Conservation (phyloP, 345 rosid species). For the Moringa oleifera region DNA sequence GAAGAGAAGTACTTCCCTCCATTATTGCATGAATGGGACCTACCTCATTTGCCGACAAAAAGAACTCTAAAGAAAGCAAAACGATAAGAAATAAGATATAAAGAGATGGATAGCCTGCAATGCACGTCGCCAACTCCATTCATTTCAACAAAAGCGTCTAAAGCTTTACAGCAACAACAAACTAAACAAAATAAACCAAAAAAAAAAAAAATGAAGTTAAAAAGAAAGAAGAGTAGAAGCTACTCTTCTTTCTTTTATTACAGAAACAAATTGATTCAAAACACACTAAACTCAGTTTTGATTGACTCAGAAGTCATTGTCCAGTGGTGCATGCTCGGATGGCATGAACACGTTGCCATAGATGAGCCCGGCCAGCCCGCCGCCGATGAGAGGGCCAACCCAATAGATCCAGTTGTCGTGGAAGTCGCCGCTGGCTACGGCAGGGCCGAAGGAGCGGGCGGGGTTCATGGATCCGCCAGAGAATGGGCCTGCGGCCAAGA, state of each 20-base stretch:
- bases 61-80: not conserved
- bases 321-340: conserved; percentile 48
- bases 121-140: not conserved
- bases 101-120: no score
- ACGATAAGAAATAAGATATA: no score
- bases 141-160: not conserved
- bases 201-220: no score
- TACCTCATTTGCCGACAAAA: not conserved
- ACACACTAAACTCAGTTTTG: no score
- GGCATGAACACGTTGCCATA: conserved; percentile 63
- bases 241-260: not conserved
- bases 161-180: not conserved
- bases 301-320: conserved; percentile 31
- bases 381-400: conserved; percentile 87
- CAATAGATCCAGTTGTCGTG: conserved; percentile 87
- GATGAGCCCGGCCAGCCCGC: conserved; percentile 76
- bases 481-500: conserved; percentile 92
- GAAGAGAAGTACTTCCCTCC: no score
- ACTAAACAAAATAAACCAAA: no score
- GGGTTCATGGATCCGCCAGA: conserved; percentile 99
- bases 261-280: not conserved
- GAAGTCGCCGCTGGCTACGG: conserved; percentile 79
- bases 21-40: not conserved
- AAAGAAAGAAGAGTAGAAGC: not conserved
- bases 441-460: conserved; percentile 94